phyloP scores from a whole-genome alignment of 2,329 filamentous ascomycete species.

The Xylaria sp. region DNA sequence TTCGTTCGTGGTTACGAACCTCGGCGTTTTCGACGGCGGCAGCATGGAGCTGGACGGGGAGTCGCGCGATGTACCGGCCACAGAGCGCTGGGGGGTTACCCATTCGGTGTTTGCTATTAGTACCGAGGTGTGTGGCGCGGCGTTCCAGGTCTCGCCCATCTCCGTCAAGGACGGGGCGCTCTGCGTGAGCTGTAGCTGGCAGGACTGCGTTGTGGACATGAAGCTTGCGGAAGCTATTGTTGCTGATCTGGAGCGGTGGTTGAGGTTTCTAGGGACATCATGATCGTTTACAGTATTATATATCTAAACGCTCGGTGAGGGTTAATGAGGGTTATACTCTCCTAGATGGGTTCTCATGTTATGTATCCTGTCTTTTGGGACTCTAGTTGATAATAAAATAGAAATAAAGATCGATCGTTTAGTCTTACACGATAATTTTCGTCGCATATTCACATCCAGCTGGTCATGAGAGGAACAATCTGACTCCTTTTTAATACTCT shows the following conservation, averaged over 20 bases:
- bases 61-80: background rate
- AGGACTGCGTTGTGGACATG: slow-evolving; percentile 42
- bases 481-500: too few relatives aligned
- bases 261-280: slow-evolving; percentile 28
- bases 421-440: background rate
- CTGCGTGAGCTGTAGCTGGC: slow-evolving; percentile 42
- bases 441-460: background rate
- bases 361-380: background rate
- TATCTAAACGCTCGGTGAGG: background rate
- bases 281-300: background rate
- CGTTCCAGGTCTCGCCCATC: slow-evolving; percentile 38
- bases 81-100: slow-evolving; percentile 36
- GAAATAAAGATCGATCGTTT: background rate
- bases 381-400: background rate
- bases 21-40: slow-evolving; percentile 50
- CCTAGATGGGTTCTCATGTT: background rate
- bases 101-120: slow-evolving; percentile 41
- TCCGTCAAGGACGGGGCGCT: slow-evolving; percentile 37
- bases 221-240: slow-evolving; percentile 39
- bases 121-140: slow-evolving; percentile 40
- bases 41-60: background rate
- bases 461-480: background rate
- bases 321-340: background rate
- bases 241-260: slow-evolving; percentile 41
- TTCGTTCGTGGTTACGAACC: slow-evolving; percentile 52